Evolutionary conservation across 2,329 filamentous ascomycete species (phyloP).

Genomic region (Phaeosphaeriaceae sp.): DNA sequence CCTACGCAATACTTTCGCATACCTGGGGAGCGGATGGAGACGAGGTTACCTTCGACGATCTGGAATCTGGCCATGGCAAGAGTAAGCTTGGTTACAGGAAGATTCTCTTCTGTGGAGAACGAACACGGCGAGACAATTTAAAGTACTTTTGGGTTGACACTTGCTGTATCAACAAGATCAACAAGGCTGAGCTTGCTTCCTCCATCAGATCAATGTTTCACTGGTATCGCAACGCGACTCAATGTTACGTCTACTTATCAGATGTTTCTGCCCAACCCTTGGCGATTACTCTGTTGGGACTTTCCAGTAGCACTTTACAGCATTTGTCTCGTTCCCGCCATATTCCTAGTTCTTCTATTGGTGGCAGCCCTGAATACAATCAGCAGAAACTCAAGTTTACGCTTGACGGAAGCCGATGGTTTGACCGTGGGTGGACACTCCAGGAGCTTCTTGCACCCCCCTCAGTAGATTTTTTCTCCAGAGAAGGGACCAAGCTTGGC

Average conservation of each 20-base stretch:
- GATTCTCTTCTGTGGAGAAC: conserved; percentile 1
- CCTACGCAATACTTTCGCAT: background rate
- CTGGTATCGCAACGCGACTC: background rate
- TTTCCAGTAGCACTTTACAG: no score
- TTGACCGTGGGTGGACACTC: background rate
- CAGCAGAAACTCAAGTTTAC: background rate
- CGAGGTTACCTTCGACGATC: background rate
- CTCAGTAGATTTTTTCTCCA: background rate
- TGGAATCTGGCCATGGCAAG: background rate
- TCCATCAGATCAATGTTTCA: background rate
- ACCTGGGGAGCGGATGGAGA: background rate
- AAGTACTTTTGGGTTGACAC: conserved; percentile 10
- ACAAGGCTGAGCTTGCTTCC: background rate
- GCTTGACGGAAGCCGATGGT: background rate
- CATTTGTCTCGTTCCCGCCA: no score
- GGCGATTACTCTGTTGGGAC: no score
- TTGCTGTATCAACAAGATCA: conserved; percentile 8
- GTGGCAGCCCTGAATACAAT: no score
- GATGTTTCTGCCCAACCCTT: background rate
- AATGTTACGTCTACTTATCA: background rate
- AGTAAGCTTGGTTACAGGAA: background rate
- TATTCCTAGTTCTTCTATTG: no score
- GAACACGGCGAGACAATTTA: conserved; percentile 4
- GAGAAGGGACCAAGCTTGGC: background rate
- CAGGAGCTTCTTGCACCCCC: background rate